Evolutionary conservation across 1,139 yeast genomes (phyloP).

Genomic region (Taphrina communis): DNA sequence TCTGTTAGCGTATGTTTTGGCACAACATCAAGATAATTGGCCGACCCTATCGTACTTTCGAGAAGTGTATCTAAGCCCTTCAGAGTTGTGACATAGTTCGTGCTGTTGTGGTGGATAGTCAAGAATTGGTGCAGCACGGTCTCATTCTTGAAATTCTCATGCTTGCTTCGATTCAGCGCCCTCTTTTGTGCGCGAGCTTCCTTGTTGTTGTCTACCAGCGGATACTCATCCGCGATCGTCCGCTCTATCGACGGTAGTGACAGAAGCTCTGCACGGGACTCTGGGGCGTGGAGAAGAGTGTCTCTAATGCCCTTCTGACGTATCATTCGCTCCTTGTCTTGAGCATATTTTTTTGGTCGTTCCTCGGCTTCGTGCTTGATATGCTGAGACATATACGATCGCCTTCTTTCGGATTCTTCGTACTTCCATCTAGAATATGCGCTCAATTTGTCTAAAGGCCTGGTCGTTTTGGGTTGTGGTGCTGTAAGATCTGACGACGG

Average conservation of each 20-base stretch:
- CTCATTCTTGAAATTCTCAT: constrained; percentile 7
- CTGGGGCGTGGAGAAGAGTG: constrained; percentile 11
- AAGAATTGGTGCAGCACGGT: constrained; percentile 30
- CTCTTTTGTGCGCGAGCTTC: constrained; percentile 9
- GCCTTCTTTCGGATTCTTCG: constrained; percentile 23
- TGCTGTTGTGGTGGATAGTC: constrained; percentile 29
- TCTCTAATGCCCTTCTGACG: constrained; percentile 25
- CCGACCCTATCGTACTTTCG: constrained; percentile 15
- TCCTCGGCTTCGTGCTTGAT: constrained; percentile 8
- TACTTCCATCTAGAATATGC: constrained; percentile 17
- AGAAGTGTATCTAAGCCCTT: constrained; percentile 31
- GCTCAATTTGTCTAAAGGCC: neutral
- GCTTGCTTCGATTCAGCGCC: constrained; percentile 6
- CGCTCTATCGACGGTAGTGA: constrained; percentile 38
- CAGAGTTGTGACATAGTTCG: constrained; percentile 29
- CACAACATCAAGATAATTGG: constrained; percentile 12
- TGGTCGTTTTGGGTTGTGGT: constrained; percentile 7
- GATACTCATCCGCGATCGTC: constrained; percentile 38
- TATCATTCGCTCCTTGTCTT: constrained; percentile 19
- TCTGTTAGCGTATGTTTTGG: constrained; percentile 36
- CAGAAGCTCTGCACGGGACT: constrained; percentile 18
- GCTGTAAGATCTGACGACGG: constrained; percentile 24
- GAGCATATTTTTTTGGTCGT: constrained; percentile 11
- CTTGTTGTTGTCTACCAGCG: constrained; percentile 25
- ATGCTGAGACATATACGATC: constrained; percentile 25